Percentiles rank a stretch among this genome's conserved stretches.
phyloP scores from a whole-genome alignment of 345 rosid genomes.

The Psidium friedrichsthalianum region DNA sequence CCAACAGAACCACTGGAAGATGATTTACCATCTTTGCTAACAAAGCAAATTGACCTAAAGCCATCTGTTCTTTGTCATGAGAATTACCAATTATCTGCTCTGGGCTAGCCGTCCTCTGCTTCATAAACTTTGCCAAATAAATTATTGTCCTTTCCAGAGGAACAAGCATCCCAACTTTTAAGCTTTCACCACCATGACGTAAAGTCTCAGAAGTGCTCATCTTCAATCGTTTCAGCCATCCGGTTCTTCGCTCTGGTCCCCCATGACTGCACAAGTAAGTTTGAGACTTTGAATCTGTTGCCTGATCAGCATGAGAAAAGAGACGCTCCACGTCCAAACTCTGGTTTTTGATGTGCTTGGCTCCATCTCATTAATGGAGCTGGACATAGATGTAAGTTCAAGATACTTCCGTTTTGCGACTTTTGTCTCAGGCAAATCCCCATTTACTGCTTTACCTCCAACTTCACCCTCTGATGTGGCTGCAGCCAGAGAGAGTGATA shows the following conservation, averaged over 20 bases:
- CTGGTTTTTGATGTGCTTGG: slow-evolving; percentile 61
- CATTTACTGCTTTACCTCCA: slow-evolving; percentile 3
- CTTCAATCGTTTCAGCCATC: slow-evolving; percentile 86
- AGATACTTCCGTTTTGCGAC: background rate
- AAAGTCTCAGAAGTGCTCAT: slow-evolving; percentile 19
- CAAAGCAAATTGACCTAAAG: slow-evolving; percentile 3
- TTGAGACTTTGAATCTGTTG: slow-evolving; percentile 24
- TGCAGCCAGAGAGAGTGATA: background rate
- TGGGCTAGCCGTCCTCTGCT: slow-evolving; percentile 17
- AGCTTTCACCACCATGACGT: slow-evolving; percentile 32
- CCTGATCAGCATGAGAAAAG: slow-evolving; percentile 19
- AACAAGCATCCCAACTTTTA: slow-evolving; percentile 22
- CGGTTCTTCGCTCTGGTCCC: slow-evolving; percentile 34
- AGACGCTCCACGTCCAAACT: slow-evolving; percentile 56
- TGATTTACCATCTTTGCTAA: slow-evolving; percentile 13
- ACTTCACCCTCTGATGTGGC: background rate
- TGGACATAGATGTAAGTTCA: background rate
- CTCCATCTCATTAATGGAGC: slow-evolving; percentile 18
- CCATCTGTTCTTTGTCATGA: slow-evolving; percentile 11
- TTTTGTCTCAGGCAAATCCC: slow-evolving; percentile 38
- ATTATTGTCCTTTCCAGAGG: slow-evolving; percentile 23
- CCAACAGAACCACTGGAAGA: slow-evolving; percentile 11
- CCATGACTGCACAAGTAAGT: slow-evolving; percentile 7
- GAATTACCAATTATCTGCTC: slow-evolving; percentile 13
- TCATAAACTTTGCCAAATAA: slow-evolving; percentile 20